Evolutionary conservation across 345 rosid species (phyloP).

Genomic region (Psidium friedrichsthalianum): DNA sequence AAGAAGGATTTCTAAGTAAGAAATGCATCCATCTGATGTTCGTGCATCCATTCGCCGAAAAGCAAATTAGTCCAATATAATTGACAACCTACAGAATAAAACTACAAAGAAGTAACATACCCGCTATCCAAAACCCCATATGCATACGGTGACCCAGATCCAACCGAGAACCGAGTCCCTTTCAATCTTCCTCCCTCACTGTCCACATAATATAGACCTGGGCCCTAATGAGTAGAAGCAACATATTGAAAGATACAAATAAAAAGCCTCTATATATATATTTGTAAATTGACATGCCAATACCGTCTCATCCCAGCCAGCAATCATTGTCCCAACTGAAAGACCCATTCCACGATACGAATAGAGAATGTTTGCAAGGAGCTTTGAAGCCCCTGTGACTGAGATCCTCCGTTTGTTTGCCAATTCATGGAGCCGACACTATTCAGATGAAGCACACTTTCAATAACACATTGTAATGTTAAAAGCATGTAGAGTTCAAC

Average conservation of each 20-base stretch:
- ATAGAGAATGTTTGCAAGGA: slow-evolving; percentile 95
- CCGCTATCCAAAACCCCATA: slow-evolving; percentile 95
- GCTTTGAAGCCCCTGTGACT: slow-evolving; percentile 95
- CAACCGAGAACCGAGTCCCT: slow-evolving; percentile 94
- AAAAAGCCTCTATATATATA: neutral
- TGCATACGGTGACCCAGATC: slow-evolving; percentile 99
- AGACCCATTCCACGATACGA: slow-evolving; percentile 98
- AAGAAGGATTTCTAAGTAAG: neutral
- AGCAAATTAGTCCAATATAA: neutral
- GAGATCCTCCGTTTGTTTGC: slow-evolving; percentile 98
- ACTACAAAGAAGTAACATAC: slow-evolving; percentile 21
- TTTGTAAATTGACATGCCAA: neutral
- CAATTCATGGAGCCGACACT: slow-evolving; percentile 97
- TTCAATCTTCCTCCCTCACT: slow-evolving; percentile 98
- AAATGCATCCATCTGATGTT: neutral
- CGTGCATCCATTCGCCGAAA: neutral
- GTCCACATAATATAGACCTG: slow-evolving; percentile 94
- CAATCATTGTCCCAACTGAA: slow-evolving; percentile 98
- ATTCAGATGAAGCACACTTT: slow-evolving; percentile 6
- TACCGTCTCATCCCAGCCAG: slow-evolving; percentile 99
- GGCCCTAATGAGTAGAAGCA: slow-evolving; percentile 48
- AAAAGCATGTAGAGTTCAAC: neutral
- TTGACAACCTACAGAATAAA: neutral
- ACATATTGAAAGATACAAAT: neutral
- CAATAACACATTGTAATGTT: neutral